Evolutionary conservation across 345 rosid genomes (phyloP).

Genomic region (Eucalyptus regnans): DNA sequence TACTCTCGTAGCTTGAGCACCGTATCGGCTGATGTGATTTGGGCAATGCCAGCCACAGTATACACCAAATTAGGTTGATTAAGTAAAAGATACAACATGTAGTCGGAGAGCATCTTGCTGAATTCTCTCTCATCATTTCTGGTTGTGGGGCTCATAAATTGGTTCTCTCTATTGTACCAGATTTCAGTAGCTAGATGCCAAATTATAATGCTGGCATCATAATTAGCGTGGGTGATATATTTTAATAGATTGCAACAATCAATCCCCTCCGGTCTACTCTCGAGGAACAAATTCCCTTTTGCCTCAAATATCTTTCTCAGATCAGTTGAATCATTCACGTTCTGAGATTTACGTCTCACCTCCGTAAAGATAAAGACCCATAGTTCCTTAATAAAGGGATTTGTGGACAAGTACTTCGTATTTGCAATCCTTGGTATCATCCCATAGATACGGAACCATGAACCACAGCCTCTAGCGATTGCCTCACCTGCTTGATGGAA

Average conservation of each 20-base stretch:
- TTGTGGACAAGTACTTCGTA: no score
- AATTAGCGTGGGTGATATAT: fast-evolving
- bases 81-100: no score
- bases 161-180: fast-evolving
- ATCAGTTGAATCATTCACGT: fast-evolving
- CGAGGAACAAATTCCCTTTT: fast-evolving
- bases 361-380: no score
- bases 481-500: no score
- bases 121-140: no score
- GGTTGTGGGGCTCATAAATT: fast-evolving
- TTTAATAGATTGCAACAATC: no score
- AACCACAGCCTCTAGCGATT: fast-evolving
- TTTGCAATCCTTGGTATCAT: fast-evolving
- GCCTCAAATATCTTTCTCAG: fast-evolving
- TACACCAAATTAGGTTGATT: fast-evolving
- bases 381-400: no score
- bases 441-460: fast-evolving
- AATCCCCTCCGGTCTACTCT: fast-evolving
- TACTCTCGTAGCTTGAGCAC: fast-evolving
- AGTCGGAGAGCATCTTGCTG: fast-evolving
- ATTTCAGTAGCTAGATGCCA: no score
- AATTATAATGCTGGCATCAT: no score
- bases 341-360: fast-evolving
- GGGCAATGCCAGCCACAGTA: no score
- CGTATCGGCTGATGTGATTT: fast-evolving